Percentiles rank a stretch among this genome's conserved stretches.
phyloP scores from a whole-genome alignment of 2,329 filamentous ascomycete genomes.

The Berkeleyomyces rouxiae region DNA sequence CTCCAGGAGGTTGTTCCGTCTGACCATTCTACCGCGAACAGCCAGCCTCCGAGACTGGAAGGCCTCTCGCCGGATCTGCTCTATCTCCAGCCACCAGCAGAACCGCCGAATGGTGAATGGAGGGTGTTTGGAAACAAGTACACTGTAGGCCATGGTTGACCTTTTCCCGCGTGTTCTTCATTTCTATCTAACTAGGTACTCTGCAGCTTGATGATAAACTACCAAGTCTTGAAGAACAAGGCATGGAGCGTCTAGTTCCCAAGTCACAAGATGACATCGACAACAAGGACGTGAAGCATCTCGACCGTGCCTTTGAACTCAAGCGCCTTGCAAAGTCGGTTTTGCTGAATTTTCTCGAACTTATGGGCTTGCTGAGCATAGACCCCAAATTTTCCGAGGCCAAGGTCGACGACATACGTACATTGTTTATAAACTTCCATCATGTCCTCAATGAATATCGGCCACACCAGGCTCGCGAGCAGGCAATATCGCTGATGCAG shows the following conservation, averaged over 20 bases:
- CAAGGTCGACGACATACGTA: slow-evolving; percentile 65
- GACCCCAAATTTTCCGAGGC: slow-evolving; percentile 47
- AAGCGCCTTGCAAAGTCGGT: slow-evolving; percentile 70
- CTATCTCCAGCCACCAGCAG: slow-evolving; percentile 64
- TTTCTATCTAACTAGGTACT: not conserved
- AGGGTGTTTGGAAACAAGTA: slow-evolving; percentile 56
- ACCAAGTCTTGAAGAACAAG: slow-evolving; percentile 50
- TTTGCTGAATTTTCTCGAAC: slow-evolving; percentile 74
- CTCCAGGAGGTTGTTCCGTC: slow-evolving; percentile 22
- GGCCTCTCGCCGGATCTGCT: slow-evolving; percentile 51
- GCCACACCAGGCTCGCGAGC: slow-evolving; percentile 82
- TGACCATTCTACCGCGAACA: not conserved
- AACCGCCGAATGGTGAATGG: slow-evolving; percentile 55
- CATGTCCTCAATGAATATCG: slow-evolving; percentile 88
- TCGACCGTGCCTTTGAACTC: slow-evolving; percentile 50
- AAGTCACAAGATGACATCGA: slow-evolving; percentile 24
- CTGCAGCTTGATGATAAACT: slow-evolving; percentile 41
- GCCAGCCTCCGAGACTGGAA: slow-evolving; percentile 17
- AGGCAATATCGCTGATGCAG: slow-evolving; percentile 74
- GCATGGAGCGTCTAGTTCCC: slow-evolving; percentile 47
- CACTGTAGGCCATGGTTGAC: slow-evolving; percentile 24
- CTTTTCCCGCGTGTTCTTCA: not conserved
- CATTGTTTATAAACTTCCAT: slow-evolving; percentile 78
- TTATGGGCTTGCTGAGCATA: slow-evolving; percentile 54
- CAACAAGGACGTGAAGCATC: slow-evolving; percentile 36